These are phyloP conservation scores for Parsonsia alboflavescens DNA, from an alignment of 257 asterid genomes.

Conservation along the genomic window DNA sequence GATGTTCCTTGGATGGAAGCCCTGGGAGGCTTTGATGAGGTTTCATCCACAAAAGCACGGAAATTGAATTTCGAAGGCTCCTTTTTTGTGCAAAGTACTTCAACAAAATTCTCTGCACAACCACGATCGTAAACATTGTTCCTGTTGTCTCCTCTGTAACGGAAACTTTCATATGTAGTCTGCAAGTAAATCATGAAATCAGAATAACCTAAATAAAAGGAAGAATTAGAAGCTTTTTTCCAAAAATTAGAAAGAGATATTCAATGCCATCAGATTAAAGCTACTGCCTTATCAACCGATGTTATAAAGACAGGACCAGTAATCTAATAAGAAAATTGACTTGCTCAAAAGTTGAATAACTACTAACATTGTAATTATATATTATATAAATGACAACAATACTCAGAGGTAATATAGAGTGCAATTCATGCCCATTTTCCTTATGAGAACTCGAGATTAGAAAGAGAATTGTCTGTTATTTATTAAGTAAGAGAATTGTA, in stretches of 20 bases:
- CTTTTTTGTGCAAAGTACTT: slow-evolving; percentile 35
- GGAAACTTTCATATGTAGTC: slow-evolving; percentile 69
- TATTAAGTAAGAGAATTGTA: too few species aligned
- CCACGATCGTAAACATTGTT: slow-evolving; percentile 36
- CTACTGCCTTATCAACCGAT: background rate
- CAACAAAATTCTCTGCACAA: slow-evolving; percentile 25
- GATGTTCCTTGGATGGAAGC: slow-evolving; percentile 13
- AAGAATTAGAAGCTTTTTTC: background rate
- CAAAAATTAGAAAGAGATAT: background rate
- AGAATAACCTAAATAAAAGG: background rate
- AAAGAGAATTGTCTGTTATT: too few species aligned
- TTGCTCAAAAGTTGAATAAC: too few species aligned
- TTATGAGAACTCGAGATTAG: too few species aligned
- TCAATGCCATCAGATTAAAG: background rate
- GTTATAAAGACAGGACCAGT: too few species aligned
- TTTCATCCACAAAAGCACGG: slow-evolving; percentile 26
- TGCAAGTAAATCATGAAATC: slow-evolving; percentile 16
- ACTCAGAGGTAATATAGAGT: too few species aligned
- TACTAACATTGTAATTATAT: too few species aligned
- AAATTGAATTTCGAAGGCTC: slow-evolving; percentile 30
- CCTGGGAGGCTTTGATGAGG: slow-evolving; percentile 17
- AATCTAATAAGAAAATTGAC: too few species aligned
- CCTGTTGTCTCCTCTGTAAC: slow-evolving; percentile 32
- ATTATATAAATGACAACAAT: too few species aligned
- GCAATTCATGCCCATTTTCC: too few species aligned